Evolutionary conservation across 306 rosid species (phyloP), one percentile per base, ranked within the genome.

Genomic region (Canavalia gladiata): DNA sequence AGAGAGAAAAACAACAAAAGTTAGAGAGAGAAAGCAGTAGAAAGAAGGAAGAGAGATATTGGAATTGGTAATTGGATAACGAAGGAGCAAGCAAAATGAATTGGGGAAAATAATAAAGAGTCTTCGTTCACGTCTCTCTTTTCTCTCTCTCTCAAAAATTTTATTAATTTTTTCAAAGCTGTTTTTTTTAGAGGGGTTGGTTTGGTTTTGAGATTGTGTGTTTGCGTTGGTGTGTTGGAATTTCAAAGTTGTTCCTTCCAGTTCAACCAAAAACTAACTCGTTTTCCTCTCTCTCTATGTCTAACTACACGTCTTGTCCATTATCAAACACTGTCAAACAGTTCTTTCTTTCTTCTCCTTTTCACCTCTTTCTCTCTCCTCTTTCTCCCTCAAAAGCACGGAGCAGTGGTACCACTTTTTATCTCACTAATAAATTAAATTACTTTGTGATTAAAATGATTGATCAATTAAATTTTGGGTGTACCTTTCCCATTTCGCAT

Each of bases 81-180:
- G 77, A 84, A 79, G 74, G 73, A 72, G 30, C 74, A 74, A 65
- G 75, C 54, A 56, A 60, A 72, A 65, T 2, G 31, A 65, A 60
- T 37, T 47, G 6, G 60, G 4, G 37, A 73, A 78, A 77, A 4
- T 3, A 39, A 69, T 71, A 29, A 55, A 68, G n/a, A 42, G 47
- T 66, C 75, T 75, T 6, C 29, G 87, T 56, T 88, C 65, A 88
- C 91, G 93, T 84, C 86, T 89, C 88, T 82, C 10, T 41, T 37
- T 2, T 29, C 42, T 30, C 83, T 80, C 83, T 80, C 63, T 57
- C 52, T 3, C 33, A 18, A 52, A 56, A 8, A 3, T 4, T 52
- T 29, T 42, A 9, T 59, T 58, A 13, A 29, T 18, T 31, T 37
- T 50, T 72, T 35, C 33, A 66, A 74, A 66, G 42, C 8, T 13